A percentile compares a stretch with the other conserved stretches of the same genome.
phyloP scores from a whole-genome alignment of 495 filamentous ascomycete species.

The Pyrenula massariospora region DNA sequence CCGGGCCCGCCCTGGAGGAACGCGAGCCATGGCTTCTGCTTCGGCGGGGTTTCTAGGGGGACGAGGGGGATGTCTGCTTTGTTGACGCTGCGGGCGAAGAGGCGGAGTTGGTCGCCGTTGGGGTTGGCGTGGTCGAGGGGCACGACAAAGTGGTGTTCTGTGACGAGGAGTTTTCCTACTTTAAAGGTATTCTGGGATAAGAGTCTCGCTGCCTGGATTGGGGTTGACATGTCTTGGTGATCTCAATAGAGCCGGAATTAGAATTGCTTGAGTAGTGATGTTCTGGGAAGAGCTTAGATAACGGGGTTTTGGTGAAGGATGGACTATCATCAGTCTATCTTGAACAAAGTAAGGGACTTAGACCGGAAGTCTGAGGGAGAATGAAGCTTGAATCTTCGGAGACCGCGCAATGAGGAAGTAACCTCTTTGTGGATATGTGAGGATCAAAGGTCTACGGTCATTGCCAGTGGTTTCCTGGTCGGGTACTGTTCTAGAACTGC shows the following conservation, averaged over 20 bases:
- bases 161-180: conserved; percentile 56
- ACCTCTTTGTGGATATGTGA: no score
- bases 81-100: conserved; percentile 65
- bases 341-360: no score
- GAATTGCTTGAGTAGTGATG: no score
- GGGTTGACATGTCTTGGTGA: background rate
- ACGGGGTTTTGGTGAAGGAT: no score
- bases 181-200: background rate
- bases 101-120: conserved; percentile 42
- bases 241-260: background rate
- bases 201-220: background rate
- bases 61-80: conserved; percentile 53
- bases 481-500: no score
- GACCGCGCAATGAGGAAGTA: no score
- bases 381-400: no score
- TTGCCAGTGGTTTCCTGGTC: no score
- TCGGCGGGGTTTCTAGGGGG: conserved; percentile 28
- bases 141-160: conserved; percentile 78
- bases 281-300: no score
- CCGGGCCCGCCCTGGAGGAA: conserved; percentile 73
- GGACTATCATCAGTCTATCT: no score
- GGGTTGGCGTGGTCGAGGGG: conserved; percentile 64
- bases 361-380: no score
- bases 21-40: conserved; percentile 49
- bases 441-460: no score